Evolutionary conservation across 371 early-diverging fungal genomes (phyloP), one percentile per base, ranked within the genome.

Genomic region (Choanephora cucurbitarum): DNA sequence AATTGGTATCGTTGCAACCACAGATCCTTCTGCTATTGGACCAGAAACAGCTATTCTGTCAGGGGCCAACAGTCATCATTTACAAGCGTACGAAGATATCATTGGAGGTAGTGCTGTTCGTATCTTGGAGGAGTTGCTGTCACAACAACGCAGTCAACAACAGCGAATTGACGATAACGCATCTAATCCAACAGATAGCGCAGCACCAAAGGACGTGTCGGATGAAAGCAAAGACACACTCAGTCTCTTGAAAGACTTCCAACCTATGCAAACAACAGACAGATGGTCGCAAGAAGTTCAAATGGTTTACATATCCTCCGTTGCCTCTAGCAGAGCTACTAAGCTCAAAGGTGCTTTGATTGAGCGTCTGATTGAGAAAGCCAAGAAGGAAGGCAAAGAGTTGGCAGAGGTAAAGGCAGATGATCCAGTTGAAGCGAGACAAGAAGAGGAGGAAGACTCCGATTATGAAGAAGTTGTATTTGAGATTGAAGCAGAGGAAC

Each of bases 241-340:
- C n/a, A 47, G 21, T 1, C 21, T 60, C 6, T 19, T 85, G 11
- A 80, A 85, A 44, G 80, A 80, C 10, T 89, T 85, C 50, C 70
- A 69, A 39, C 88, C 89, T 5, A 60, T 82, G 69, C 75, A 81
- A n/a, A 87, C 91, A 0, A 51, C 71, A 4, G 90, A 92, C 62
- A 82, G 95, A 5, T 94, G 94, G 94, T 71, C 75, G 31, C 90
- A 93, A 59, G 93, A 93, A 66, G 83, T 83, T 11, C 81, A 85
- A 14, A 75, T 92, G 78, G 67, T 89, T 64, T 90, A 81, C 58
- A 91, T 90, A 8, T 49, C 67, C 10, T 44, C 73, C 5, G 78
- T 75, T 1, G 64, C 73, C 9, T 83, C 81, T 14, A 39, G 23
- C 6, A 85, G 78, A 44, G 81, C 86, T 1, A 46, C 72, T 3